phyloP scores from a whole-genome alignment of 176 grass and related monocot genomes.

The Eragrostis curvula region DNA sequence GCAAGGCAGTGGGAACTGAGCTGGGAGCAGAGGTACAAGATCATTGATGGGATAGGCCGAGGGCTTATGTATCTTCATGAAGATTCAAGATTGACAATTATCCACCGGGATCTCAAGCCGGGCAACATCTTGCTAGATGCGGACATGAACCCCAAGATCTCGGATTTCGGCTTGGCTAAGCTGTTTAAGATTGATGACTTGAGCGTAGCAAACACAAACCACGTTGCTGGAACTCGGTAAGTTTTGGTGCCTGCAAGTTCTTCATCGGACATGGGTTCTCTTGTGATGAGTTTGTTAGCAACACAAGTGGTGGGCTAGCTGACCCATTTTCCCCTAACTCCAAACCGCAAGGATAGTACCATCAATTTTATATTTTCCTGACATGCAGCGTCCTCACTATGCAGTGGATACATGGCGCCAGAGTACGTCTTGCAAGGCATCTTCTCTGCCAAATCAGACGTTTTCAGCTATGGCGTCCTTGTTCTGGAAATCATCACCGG shows the following conservation, averaged over 20 bases:
- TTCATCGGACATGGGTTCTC: background rate
- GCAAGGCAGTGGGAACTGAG: background rate
- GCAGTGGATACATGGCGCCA: slow-evolving; percentile 71
- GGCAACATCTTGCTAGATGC: slow-evolving; percentile 61
- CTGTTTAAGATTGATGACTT: slow-evolving; percentile 35
- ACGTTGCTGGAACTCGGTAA: slow-evolving; percentile 60
- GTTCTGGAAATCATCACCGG: slow-evolving; percentile 56
- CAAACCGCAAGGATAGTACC: too few relatives aligned
- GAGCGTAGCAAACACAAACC: slow-evolving; percentile 45
- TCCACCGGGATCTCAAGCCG: slow-evolving; percentile 59
- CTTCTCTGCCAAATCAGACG: slow-evolving; percentile 64
- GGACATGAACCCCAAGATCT: slow-evolving; percentile 72
- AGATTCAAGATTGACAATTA: slow-evolving; percentile 56
- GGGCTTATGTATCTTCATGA: slow-evolving; percentile 73
- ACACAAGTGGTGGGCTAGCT: too few relatives aligned
- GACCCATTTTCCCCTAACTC: too few relatives aligned
- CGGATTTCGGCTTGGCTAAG: slow-evolving; percentile 65
- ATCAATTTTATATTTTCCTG: background rate
- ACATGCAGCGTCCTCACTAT: background rate
- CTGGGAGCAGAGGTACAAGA: slow-evolving; percentile 41
- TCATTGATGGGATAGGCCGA: slow-evolving; percentile 36
- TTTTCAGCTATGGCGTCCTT: slow-evolving; percentile 61
- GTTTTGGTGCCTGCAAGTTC: background rate
- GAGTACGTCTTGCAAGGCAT: slow-evolving; percentile 54
- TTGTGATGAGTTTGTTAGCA: too few relatives aligned